These are phyloP conservation scores for Niebla homalea DNA, from an alignment of 495 filamentous ascomycete genomes.

Conservation along the genomic window DNA sequence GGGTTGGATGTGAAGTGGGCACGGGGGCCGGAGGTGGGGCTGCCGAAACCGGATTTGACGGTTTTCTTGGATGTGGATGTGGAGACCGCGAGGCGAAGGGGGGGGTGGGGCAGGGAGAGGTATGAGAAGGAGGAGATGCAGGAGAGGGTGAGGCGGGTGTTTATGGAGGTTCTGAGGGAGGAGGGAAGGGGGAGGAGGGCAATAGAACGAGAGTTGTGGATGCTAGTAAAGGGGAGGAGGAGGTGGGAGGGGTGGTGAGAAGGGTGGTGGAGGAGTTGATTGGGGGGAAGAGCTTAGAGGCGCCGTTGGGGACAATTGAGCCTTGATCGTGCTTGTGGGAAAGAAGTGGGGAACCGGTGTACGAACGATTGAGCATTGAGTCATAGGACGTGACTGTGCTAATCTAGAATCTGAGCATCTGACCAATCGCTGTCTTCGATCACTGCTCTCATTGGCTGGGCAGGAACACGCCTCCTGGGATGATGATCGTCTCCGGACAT, in stretches of 20 bases:
- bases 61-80: slow-evolving; percentile 73
- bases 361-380: too few species aligned
- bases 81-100: slow-evolving; percentile 56
- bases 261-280: slow-evolving; percentile 39
- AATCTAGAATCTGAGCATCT: slow-evolving; percentile 35
- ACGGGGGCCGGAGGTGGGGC: slow-evolving; percentile 66
- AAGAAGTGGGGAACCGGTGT: too few species aligned
- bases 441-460: slow-evolving; percentile 26
- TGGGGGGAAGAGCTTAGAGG: slow-evolving; percentile 23
- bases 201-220: slow-evolving; percentile 29
- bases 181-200: slow-evolving; percentile 27
- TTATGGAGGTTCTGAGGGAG: slow-evolving; percentile 34
- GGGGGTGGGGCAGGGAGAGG: slow-evolving; percentile 75
- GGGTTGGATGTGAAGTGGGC: slow-evolving; percentile 63
- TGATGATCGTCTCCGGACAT: slow-evolving; percentile 15
- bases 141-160: slow-evolving; percentile 59
- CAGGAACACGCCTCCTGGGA: slow-evolving; percentile 9
- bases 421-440: slow-evolving; percentile 54
- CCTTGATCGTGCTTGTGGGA: too few species aligned
- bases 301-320: slow-evolving; percentile 29
- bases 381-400: too few species aligned
- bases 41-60: slow-evolving; percentile 78
- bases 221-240: slow-evolving; percentile 38
- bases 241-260: slow-evolving; percentile 46
- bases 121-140: slow-evolving; percentile 86